Evolutionary conservation across 2,329 filamentous ascomycete genomes (phyloP).

Genomic region (Exophiala alcalophila): DNA sequence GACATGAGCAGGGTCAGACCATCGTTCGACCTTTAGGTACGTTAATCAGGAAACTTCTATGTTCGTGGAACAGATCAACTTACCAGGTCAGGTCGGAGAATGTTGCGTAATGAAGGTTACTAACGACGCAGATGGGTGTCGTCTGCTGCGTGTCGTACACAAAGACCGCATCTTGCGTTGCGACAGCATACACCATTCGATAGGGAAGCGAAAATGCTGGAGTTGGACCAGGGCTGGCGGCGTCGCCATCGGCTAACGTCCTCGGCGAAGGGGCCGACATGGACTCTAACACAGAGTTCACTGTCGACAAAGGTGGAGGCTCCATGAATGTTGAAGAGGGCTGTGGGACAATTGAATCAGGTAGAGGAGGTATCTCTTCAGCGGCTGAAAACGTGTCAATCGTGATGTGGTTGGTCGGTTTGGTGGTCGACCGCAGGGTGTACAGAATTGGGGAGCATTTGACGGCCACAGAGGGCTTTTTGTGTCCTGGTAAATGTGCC

Average conservation of each 20-base stretch:
- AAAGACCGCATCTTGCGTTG: slow-evolving; percentile 90
- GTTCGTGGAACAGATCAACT: slow-evolving; percentile 35
- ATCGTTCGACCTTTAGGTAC: slow-evolving; percentile 64
- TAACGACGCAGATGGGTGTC: slow-evolving; percentile 88
- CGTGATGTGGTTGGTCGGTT: slow-evolving; percentile 80
- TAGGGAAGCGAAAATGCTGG: slow-evolving; percentile 81
- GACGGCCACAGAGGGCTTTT: slow-evolving; percentile 95
- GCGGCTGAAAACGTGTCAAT: slow-evolving; percentile 83
- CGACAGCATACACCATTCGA: slow-evolving; percentile 92
- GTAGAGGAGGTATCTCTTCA: slow-evolving; percentile 80
- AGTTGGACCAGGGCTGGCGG: slow-evolving; percentile 53
- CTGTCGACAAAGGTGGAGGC: slow-evolving; percentile 62
- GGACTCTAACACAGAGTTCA: slow-evolving; percentile 52
- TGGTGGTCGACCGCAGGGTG: slow-evolving; percentile 66
- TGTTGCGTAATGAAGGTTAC: slow-evolving; percentile 94
- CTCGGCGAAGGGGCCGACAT: slow-evolving; percentile 43
- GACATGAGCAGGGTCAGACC: slow-evolving; percentile 81
- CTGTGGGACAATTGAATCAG: slow-evolving; percentile 66
- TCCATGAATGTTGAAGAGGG: slow-evolving; percentile 73
- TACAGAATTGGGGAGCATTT: slow-evolving; percentile 91
- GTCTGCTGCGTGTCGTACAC: slow-evolving; percentile 97
- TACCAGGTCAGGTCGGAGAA: slow-evolving; percentile 97
- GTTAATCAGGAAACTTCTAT: slow-evolving; percentile 20
- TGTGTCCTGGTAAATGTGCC: slow-evolving; percentile 91
- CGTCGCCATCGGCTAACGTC: slow-evolving; percentile 36